A percentile compares a stretch with the other conserved stretches of the same genome.
phyloP scores from a whole-genome alignment of 2,329 filamentous ascomycete species.

The Diplodia intermedia region DNA sequence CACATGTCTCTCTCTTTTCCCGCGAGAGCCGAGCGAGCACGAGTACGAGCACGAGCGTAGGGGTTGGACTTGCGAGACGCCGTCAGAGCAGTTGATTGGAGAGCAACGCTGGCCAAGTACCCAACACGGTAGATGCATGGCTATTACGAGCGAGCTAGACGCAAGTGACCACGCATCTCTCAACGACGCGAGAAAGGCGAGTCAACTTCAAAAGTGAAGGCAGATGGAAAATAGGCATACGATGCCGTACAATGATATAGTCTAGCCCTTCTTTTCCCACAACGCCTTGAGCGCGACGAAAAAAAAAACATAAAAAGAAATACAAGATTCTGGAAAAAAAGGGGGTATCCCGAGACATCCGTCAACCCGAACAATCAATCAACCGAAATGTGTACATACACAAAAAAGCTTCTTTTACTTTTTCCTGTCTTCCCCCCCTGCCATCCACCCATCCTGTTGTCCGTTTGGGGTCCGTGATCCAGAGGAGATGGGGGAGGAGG shows the following conservation, averaged over 20 bases:
- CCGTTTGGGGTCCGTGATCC: conserved; percentile 1
- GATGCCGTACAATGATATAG: conserved; percentile 9
- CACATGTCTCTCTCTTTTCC: too few relatives aligned
- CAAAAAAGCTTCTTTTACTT: not conserved
- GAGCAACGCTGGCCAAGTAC: too few relatives aligned
- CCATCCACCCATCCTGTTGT: not conserved
- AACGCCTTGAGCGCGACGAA: conserved; percentile 1
- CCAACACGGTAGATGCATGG: not conserved
- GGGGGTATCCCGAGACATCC: conserved; percentile 26
- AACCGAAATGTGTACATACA: not conserved
- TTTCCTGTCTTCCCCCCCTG: not conserved
- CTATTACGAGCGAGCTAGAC: not conserved
- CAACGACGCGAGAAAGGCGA: not conserved
- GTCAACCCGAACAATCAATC: conserved; percentile 6
- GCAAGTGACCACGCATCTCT: not conserved
- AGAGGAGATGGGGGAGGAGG: not conserved
- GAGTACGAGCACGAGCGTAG: too few relatives aligned
- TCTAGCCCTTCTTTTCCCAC: conserved; percentile 19
- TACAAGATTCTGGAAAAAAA: not conserved
- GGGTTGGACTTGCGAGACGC: too few relatives aligned
- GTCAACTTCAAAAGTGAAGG: conserved; percentile 1
- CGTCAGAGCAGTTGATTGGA: too few relatives aligned
- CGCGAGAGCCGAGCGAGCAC: too few relatives aligned
- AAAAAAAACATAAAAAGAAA: not conserved
- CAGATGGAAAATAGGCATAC: conserved; percentile 1